Conservation (phyloP, 768 basidiomycete genomes). For the Phallus indusiatus region DNA sequence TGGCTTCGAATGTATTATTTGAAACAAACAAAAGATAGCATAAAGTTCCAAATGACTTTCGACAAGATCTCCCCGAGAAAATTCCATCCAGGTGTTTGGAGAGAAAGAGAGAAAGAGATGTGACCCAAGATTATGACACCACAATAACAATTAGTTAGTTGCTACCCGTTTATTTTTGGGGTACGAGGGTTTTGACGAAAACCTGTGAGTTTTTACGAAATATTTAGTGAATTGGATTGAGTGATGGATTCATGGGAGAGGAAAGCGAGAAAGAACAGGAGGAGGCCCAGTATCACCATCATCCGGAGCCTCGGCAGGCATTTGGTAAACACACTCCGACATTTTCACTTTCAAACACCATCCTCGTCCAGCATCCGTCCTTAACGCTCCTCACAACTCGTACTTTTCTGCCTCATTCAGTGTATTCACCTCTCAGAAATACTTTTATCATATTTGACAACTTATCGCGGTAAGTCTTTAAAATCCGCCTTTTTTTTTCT, state of each 20-base stretch:
- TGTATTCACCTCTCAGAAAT: neutral
- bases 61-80: neutral
- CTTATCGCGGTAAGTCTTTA: neutral
- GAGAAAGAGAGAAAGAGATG: neutral
- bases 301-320: slow-evolving; percentile 2
- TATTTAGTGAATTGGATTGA: too few relatives aligned
- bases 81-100: neutral
- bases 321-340: slow-evolving; percentile 6
- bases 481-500: neutral
- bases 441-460: neutral
- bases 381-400: neutral
- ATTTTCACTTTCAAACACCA: slow-evolving; percentile 7
- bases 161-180: too few relatives aligned
- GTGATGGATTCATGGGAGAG: neutral
- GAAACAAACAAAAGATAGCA: neutral
- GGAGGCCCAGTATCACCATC: slow-evolving; percentile 4
- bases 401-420: neutral
- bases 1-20: neutral
- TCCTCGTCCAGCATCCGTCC: neutral
- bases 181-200: too few relatives aligned
- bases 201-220: too few relatives aligned
- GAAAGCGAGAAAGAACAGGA: neutral
- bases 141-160: too few relatives aligned
- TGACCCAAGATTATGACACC: neutral
- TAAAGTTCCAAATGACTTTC: neutral